These are phyloP conservation scores for Thelonectria discophora DNA, from an alignment of 2,329 filamentous ascomycete genomes.

Conservation along the genomic window DNA sequence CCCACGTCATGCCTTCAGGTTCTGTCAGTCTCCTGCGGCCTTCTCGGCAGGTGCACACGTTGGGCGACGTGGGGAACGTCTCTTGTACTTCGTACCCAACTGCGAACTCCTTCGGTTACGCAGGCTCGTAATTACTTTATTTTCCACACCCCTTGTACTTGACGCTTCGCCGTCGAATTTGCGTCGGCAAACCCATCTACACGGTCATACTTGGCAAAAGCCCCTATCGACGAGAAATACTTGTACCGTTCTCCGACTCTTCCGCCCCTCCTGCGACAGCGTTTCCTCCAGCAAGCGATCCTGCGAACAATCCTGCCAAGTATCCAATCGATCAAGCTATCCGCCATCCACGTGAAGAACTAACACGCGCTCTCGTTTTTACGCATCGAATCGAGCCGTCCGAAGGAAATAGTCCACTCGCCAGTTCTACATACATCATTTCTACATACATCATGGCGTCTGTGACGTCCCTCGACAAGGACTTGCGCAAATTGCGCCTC, in stretches of 20 bases:
- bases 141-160: background rate
- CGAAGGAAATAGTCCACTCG: background rate
- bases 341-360: too few relatives aligned
- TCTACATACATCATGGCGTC: slow-evolving; percentile 78
- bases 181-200: background rate
- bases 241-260: slow-evolving; percentile 2
- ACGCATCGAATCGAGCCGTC: background rate
- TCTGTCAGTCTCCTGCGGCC: slow-evolving; percentile 6
- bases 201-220: slow-evolving; percentile 15
- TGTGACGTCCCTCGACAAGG: slow-evolving; percentile 91
- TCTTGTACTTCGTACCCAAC: slow-evolving; percentile 14
- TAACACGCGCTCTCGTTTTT: background rate
- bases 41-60: slow-evolving; percentile 19
- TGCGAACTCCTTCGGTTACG: slow-evolving; percentile 3
- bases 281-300: too few relatives aligned
- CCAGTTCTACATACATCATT: too few relatives aligned
- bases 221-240: slow-evolving; percentile 13
- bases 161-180: background rate
- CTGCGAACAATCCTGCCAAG: too few relatives aligned
- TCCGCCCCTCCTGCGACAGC: slow-evolving; percentile 2
- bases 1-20: slow-evolving; percentile 40
- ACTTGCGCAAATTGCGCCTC: slow-evolving; percentile 91
- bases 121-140: slow-evolving; percentile 9
- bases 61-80: slow-evolving; percentile 24
- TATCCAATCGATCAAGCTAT: too few relatives aligned